phyloP scores from a whole-genome alignment of 768 basidiomycete species.

The Russula vinacea region DNA sequence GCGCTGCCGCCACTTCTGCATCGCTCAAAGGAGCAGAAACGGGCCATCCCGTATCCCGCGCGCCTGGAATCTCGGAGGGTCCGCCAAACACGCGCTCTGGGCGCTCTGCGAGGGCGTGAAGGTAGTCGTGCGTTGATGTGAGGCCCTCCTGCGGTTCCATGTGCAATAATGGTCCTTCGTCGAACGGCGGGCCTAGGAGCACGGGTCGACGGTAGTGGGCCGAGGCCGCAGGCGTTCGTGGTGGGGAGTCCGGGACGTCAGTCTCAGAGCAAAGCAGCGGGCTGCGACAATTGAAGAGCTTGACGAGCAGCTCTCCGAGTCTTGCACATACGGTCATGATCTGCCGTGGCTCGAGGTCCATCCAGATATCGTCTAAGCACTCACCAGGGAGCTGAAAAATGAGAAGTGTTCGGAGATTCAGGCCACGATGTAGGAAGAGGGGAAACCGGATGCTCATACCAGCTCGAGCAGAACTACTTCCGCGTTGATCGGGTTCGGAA shows the following conservation, averaged over 20 bases:
- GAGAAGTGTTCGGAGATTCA: constrained; percentile 18
- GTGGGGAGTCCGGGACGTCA: constrained; percentile 30
- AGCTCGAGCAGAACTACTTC: constrained; percentile 38
- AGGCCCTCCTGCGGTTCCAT: constrained; percentile 34
- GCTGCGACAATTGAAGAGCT: constrained; percentile 34
- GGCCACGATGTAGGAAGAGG: constrained; percentile 1
- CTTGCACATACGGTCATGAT: constrained; percentile 32
- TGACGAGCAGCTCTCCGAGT: constrained; percentile 34
- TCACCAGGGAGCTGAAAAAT: constrained; percentile 33
- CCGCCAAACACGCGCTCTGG: constrained; percentile 33
- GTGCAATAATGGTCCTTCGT: constrained; percentile 32
- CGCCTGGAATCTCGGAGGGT: constrained; percentile 2
- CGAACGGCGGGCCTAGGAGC: constrained; percentile 33
- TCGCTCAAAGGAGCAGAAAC: constrained; percentile 30
- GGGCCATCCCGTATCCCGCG: constrained; percentile 28
- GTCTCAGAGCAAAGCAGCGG: constrained; percentile 33
- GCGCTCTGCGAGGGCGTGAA: constrained; percentile 33
- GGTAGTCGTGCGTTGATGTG: constrained; percentile 33
- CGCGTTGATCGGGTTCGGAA: constrained; percentile 35
- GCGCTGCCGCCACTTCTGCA: constrained; percentile 31
- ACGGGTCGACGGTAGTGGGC: constrained; percentile 28
- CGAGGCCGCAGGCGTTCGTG: constrained; percentile 16
- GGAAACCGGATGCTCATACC: constrained; percentile 26
- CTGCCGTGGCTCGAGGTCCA: constrained; percentile 29
- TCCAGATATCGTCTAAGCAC: constrained; percentile 34